A percentile compares a stretch with the other conserved stretches of the same genome.
Conservation (phyloP, 2,329 filamentous ascomycete species). For the Sporothrix pallida region DNA sequence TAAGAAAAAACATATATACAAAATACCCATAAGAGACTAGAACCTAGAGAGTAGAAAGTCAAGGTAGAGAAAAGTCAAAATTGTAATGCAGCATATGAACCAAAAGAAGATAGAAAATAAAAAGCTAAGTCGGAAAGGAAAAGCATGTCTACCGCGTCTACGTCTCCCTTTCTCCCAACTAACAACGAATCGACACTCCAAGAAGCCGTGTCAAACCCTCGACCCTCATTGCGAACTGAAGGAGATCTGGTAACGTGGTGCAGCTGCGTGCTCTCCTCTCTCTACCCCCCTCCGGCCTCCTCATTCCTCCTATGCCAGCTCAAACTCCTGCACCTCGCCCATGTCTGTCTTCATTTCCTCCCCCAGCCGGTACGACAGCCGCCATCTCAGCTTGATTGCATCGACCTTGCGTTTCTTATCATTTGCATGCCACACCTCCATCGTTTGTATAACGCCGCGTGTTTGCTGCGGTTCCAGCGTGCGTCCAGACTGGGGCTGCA, state of each 20-base stretch:
- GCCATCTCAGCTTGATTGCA: constrained; percentile 88
- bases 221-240: no score
- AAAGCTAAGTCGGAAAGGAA: not conserved
- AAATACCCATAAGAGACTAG: not conserved
- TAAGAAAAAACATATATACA: not conserved
- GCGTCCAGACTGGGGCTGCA: constrained; percentile 85
- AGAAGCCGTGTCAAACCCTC: not conserved
- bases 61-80: no score
- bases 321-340: constrained; percentile 82
- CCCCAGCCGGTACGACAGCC: constrained; percentile 77
- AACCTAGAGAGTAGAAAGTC: no score
- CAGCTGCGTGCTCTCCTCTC: no score
- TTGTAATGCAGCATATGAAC: no score
- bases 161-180: not conserved
- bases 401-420: constrained; percentile 71
- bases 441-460: constrained; percentile 78
- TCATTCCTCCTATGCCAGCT: constrained; percentile 61
- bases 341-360: constrained; percentile 72
- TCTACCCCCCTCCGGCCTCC: no score
- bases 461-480: constrained; percentile 74
- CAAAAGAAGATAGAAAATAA: not conserved
- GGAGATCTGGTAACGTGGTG: no score
- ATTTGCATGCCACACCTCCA: constrained; percentile 75
- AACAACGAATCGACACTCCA: not conserved
- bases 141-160: constrained; percentile 6